phyloP scores from a whole-genome alignment of 2,329 filamentous ascomycete species.

The Rhinocladiella similis region DNA sequence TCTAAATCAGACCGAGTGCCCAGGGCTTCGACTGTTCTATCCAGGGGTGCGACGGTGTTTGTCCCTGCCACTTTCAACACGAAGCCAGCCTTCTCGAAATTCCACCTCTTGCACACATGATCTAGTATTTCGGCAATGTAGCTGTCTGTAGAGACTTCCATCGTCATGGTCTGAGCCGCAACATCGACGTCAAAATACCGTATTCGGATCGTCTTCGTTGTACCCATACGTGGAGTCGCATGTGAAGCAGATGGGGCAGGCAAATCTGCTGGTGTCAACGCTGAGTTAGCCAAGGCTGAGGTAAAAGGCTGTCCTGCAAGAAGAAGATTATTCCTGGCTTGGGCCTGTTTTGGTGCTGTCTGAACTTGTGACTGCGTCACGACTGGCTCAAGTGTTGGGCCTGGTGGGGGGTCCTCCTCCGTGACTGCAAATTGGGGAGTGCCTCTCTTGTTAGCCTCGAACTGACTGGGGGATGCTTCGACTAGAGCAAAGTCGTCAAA shows the following conservation, averaged over 20 bases:
- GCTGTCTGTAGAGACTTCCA: slow-evolving; percentile 63
- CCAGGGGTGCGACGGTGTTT: slow-evolving; percentile 62
- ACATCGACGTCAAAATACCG: slow-evolving; percentile 63
- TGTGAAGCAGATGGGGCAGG: slow-evolving; percentile 44
- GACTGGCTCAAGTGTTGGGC: slow-evolving; percentile 27
- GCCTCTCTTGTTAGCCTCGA: slow-evolving; percentile 58
- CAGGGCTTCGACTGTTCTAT: slow-evolving; percentile 65
- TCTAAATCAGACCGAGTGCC: slow-evolving; percentile 62
- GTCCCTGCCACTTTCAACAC: slow-evolving; percentile 64
- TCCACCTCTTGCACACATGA: slow-evolving; percentile 61
- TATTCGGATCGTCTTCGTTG: slow-evolving; percentile 59
- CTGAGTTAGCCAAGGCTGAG: slow-evolving; percentile 46
- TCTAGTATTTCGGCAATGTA: slow-evolving; percentile 69
- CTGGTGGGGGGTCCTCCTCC: slow-evolving; percentile 34
- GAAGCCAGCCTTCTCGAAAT: slow-evolving; percentile 64
- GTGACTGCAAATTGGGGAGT: slow-evolving; percentile 52
- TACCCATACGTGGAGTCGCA: slow-evolving; percentile 57
- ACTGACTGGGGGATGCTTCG: slow-evolving; percentile 56
- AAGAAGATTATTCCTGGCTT: slow-evolving; percentile 41
- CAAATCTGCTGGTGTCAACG: slow-evolving; percentile 47
- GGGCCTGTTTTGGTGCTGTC: slow-evolving; percentile 19
- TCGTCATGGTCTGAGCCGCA: slow-evolving; percentile 52
- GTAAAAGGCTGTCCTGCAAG: slow-evolving; percentile 44
- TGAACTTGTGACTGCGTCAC: slow-evolving; percentile 5
- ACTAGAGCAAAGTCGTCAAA: slow-evolving; percentile 69